Evolutionary conservation across 257 asterid species (phyloP).

Genomic region (Eucommia ulmoides): DNA sequence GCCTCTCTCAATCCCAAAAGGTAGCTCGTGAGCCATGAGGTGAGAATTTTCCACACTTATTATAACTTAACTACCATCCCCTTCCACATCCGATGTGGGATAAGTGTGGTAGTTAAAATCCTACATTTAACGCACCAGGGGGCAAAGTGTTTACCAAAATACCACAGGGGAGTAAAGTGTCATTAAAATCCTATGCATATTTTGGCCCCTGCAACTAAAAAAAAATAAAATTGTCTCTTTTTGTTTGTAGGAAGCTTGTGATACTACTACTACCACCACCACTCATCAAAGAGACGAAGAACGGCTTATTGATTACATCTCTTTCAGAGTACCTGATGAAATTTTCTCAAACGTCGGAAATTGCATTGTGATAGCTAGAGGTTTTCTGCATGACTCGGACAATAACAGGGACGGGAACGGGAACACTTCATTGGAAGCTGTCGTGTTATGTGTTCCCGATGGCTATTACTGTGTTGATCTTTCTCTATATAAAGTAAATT

Average conservation of each 20-base stretch:
- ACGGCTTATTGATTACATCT: conserved; percentile 49
- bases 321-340: conserved; percentile 65
- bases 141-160: too few relatives aligned
- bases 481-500: conserved; percentile 63
- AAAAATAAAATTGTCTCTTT: not conserved
- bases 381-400: conserved; percentile 39
- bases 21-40: too few relatives aligned
- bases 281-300: conserved; percentile 23
- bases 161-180: too few relatives aligned
- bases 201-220: not conserved
- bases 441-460: conserved; percentile 59
- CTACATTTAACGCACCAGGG: too few relatives aligned
- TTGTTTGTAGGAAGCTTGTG: conserved; percentile 40
- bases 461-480: conserved; percentile 75
- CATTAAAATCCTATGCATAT: too few relatives aligned
- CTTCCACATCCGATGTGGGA: too few relatives aligned
- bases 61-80: too few relatives aligned
- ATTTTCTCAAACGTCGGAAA: conserved; percentile 39
- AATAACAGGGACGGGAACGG: conserved; percentile 28
- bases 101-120: too few relatives aligned
- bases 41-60: too few relatives aligned
- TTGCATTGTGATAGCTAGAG: conserved; percentile 70
- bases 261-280: conserved; percentile 14
- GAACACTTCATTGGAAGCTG: conserved; percentile 41
- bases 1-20: too few relatives aligned